phyloP scores from a whole-genome alignment of 2,329 filamentous ascomycete species.

The Aspergillus sp. region DNA sequence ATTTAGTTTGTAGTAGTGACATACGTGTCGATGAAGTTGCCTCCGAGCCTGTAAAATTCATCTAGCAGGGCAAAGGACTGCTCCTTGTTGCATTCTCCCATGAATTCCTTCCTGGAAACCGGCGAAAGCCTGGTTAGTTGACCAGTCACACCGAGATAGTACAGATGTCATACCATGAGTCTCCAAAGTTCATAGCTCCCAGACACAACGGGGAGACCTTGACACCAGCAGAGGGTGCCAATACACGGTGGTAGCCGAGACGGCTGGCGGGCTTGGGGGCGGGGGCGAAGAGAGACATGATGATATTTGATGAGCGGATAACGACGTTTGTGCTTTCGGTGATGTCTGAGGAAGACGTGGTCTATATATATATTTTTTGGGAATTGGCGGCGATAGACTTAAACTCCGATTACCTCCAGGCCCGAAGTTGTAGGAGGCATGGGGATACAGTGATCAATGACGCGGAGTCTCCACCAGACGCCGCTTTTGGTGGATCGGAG shows the following conservation, averaged over 20 bases:
- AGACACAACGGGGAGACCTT: conserved; percentile 62
- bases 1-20: background rate
- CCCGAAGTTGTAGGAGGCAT: background rate
- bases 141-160: background rate
- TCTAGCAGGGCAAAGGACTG: conserved; percentile 65
- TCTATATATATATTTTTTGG: background rate
- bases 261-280: conserved; percentile 59
- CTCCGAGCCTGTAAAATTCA: conserved; percentile 63
- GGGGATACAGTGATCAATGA: background rate
- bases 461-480: background rate
- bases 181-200: conserved; percentile 39
- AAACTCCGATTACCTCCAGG: background rate
- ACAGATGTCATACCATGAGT: conserved; percentile 42
- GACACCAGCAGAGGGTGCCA: conserved; percentile 65
- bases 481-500: background rate
- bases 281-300: conserved; percentile 29
- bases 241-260: conserved; percentile 64
- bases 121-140: background rate
- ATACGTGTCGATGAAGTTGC: conserved; percentile 72
- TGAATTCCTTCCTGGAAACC: conserved; percentile 22
- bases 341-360: background rate
- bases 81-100: conserved; percentile 66
- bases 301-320: background rate
- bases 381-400: background rate
- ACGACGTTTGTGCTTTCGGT: background rate